Base-by-base conservation (phyloP, 2,329 filamentous ascomycete species). In the Ascochyta koolunga region DNA sequence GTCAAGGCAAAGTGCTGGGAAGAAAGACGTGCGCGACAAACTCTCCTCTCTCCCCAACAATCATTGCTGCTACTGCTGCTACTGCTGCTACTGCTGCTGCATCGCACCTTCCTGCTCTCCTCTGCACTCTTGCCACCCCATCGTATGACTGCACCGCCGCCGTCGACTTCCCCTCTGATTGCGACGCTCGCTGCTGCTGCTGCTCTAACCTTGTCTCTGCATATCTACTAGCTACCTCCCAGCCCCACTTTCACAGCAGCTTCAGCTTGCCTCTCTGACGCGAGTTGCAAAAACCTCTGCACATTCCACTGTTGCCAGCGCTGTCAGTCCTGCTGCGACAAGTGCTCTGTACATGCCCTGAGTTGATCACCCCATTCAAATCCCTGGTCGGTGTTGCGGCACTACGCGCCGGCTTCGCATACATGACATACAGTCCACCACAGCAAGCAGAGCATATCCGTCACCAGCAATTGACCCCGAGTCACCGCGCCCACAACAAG, bases 401-500 rank as follows among this genome's bases (percentile, higher is more conserved):
- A 39, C 41, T 47, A 43, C 57, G 60, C 61, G 64, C 65, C 54
- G 47, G 56, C 45, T 32, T 39, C 51, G 51, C 51, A 39, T 49
- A 50, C 65, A 66, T 73, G 70, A 69, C 72, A 66, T 82, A 80
- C 75, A 80, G 78, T 76, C 77, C 68, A 81, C 83, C 73, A 78
- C 78, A 62, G 83, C 79, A 83, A 72, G 76, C 81, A 69, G 77
- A 77, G 66, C 83, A 87, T 73, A 84, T 86, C 71, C 83, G 82
- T 70, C 85, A 85, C 76, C 83, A 86, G 73, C 83, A 83, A 61
- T 77, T 88, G 68, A 88, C 86, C 69, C 88, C 60, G 84, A 88
- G 69, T 89, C 86, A 71, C 88, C 88, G 68, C 86, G 87, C 66
- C 88, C 88, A 62, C 76, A 89, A 65, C 86, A 89, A 74, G 79